Conservation (phyloP, 768 basidiomycete genomes). For the Trametes meyenii region DNA sequence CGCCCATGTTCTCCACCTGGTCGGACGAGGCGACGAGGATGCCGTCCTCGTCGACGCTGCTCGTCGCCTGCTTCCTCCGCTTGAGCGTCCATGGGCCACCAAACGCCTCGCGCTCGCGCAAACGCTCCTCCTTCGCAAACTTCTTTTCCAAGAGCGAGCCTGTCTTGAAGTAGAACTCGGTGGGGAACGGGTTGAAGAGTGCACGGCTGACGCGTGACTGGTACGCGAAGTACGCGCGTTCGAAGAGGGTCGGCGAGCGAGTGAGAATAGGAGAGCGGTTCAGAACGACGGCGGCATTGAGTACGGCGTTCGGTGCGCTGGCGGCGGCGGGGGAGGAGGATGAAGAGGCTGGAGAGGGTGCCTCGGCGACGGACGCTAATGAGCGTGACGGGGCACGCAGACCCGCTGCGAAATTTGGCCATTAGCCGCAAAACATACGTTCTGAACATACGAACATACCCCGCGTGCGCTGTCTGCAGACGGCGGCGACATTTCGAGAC, state of each 20-base stretch:
- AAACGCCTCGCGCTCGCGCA: constrained; percentile 73
- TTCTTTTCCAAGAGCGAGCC: constrained; percentile 84
- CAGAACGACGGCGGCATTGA: constrained; percentile 70
- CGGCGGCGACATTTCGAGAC: constrained; percentile 24
- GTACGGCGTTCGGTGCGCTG: constrained; percentile 36
- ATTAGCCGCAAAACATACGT: background rate
- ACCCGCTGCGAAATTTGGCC: constrained; percentile 13
- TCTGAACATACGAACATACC: constrained; percentile 9
- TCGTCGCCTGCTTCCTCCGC: constrained; percentile 23
- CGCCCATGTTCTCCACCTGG: constrained; percentile 51
- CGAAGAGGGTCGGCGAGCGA: constrained; percentile 70
- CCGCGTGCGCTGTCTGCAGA: constrained; percentile 21
- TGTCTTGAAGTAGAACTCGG: constrained; percentile 92
- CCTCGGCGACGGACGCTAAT: constrained; percentile 30
- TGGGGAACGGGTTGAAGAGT: constrained; percentile 84
- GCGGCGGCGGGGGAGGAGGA: constrained; percentile 36
- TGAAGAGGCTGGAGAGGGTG: constrained; percentile 22
- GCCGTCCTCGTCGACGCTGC: constrained; percentile 14
- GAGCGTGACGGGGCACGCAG: constrained; percentile 27
- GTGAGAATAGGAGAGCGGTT: constrained; percentile 80
- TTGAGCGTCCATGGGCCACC: constrained; percentile 54
- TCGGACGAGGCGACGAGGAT: constrained; percentile 8
- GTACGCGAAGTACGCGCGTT: constrained; percentile 82
- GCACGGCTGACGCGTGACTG: constrained; percentile 82
- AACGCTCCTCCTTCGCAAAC: constrained; percentile 75